A percentile compares a stretch with the other conserved stretches of the same genome.
These are phyloP conservation scores for Aspergillus egyptiacus DNA, from an alignment of 495 filamentous ascomycete genomes.

Conservation along the genomic window DNA sequence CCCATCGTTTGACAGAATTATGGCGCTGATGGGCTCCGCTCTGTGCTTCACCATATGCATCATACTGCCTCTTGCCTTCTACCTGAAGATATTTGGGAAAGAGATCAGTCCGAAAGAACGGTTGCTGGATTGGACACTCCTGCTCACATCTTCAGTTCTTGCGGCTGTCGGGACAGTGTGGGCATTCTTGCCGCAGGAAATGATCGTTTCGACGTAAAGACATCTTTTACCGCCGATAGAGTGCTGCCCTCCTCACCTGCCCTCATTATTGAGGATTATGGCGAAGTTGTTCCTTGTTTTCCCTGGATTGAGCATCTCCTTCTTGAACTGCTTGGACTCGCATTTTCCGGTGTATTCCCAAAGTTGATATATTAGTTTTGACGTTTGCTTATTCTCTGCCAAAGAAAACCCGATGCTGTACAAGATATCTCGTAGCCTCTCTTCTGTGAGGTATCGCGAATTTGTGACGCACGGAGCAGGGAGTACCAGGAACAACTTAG, in stretches of 20 bases:
- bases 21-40: constrained; percentile 88
- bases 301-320: constrained; percentile 70
- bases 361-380: constrained; percentile 84
- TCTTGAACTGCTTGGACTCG: constrained; percentile 47
- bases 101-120: constrained; percentile 64
- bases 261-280: constrained; percentile 49
- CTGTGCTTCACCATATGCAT: constrained; percentile 93
- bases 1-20: constrained; percentile 86
- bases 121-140: constrained; percentile 60
- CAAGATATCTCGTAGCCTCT: constrained; percentile 69
- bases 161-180: constrained; percentile 76
- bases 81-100: constrained; percentile 85
- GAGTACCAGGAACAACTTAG: constrained; percentile 82
- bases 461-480: constrained; percentile 86
- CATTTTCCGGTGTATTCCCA: constrained; percentile 51
- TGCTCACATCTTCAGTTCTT: constrained; percentile 60
- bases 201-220: constrained; percentile 26
- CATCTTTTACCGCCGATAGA: constrained; percentile 1
- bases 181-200: constrained; percentile 75
- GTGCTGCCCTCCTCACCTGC: not conserved
- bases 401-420: constrained; percentile 64
- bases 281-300: constrained; percentile 82
- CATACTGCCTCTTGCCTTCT: constrained; percentile 80
- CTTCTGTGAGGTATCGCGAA: constrained; percentile 81
- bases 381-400: constrained; percentile 60